Evolutionary conservation across 768 basidiomycete genomes (phyloP), one percentile per base, ranked within the genome.

Genomic region (Boletellus ananiceps): DNA sequence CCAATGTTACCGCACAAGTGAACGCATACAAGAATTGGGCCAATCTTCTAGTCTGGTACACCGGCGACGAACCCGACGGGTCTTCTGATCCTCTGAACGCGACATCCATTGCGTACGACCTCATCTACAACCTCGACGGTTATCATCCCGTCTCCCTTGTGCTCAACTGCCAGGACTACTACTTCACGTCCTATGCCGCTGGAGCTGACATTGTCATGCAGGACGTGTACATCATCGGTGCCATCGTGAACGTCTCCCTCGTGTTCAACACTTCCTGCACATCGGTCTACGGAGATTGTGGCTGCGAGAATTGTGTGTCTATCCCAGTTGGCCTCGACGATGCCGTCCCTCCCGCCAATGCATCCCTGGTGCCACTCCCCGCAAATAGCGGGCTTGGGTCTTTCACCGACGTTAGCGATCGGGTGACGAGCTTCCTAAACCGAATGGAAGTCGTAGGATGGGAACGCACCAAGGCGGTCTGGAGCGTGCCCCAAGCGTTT

Each of bases 401-500:
- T 14, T 85, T 86, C 52, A 74, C 79, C 44, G 88, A 90, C 55
- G 82, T 89, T 55, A 77, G 79, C 7, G 71, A 69, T 0, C 72
- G 88, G 27, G 80, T 88, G 74, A 83, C 86, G 46, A 74, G 82
- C 51, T 88, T 81, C 66, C 63, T 67, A 27, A 67, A 80, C 39
- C 73, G 86, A 11, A 66, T 83, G 21, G 71, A 78, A 57, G 71
- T 74, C 42, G 74, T 81, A 39, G 84, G 83, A 4, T 84, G 85
- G 81, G 82, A 82, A 52, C 70, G 79, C 15, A 79, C 76, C 8
- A 83, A 86, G 58, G 73, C 81, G 2, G 74, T 88, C 3, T 91
- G 88, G 88, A 79, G 81, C 5, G 86, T 89, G 0, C 84, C 87
- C 2, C 88, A 90, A 63, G 86, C 77, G 1, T 90, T 90, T 54